Evolutionary conservation across 2,329 filamentous ascomycete species (phyloP), one percentile per base, ranked within the genome.

Genomic region (Penicillium italicum): DNA sequence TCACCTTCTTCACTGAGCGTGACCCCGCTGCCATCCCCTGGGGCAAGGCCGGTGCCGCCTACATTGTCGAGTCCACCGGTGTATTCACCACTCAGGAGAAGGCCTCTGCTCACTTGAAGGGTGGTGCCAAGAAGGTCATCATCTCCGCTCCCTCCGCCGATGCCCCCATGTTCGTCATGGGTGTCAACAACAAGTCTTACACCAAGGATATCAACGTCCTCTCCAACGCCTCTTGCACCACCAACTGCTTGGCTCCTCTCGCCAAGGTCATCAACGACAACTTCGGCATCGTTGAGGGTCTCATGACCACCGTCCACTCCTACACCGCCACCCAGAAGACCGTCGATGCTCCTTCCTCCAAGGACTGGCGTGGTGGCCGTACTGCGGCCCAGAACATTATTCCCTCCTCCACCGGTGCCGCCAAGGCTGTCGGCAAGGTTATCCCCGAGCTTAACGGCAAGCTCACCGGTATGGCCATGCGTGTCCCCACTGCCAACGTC

Each of bases 321-420:
- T 97, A 97, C 89, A 97, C 94, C 72, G 94, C 94, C 73, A 97
- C 94, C 78, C 94, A 97, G 85, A 97, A 97, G 90, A 96, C 92
- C 72, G 94, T 97, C 72, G 94, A 99, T 74, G 94, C 91, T 76
- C 94, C 94, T 75, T 97, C 94, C 66, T 83, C 82, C 79, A 99
- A 99, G 90, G 94, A 97, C 85, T 99, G 93, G 93, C 89, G 93
- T 82, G 94, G 94, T 86, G 94, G 94, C 79, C 94, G 94, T 82
- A 92, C 90, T 71, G 94, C 94, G 81, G 94, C 94, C 75, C 90
- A 96, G 85, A 97, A 99, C 89, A 97, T 97, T 85, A 97, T 99
- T 75, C 94, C 94, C 80, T 91, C 87, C 84, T 96, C 90, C 86
- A 99, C 94, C 66, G 94, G 94, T 87, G 94, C 94, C 79, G 94